phyloP scores from a whole-genome alignment of 1,284 basidiomycete genomes.

The Athelia psychrophila region DNA sequence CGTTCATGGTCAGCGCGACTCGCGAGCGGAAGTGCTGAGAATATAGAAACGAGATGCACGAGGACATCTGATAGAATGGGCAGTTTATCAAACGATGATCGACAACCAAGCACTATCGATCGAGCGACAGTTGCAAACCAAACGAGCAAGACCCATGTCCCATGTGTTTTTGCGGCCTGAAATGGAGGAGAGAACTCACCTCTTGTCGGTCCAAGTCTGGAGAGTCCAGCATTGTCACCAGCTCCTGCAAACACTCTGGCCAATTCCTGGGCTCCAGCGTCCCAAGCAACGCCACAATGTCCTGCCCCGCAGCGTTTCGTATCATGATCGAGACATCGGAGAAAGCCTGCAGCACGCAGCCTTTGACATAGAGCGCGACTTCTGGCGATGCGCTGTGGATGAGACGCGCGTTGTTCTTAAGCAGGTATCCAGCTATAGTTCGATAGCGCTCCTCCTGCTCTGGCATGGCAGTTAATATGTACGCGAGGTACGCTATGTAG shows the following conservation, averaged over 20 bases:
- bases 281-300: conserved; percentile 84
- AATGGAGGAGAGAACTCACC: conserved; percentile 49
- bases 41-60: not conserved
- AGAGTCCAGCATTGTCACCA: conserved; percentile 78
- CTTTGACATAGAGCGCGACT: conserved; percentile 80
- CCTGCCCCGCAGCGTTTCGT: conserved; percentile 88
- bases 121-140: no score
- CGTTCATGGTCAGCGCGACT: conserved; percentile 10
- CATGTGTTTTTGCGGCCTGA: no score
- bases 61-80: no score
- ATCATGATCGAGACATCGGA: conserved; percentile 81
- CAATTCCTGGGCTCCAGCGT: conserved; percentile 86
- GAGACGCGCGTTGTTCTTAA: conserved; percentile 91
- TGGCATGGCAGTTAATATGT: conserved; percentile 82
- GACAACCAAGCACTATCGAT: no score
- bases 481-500: conserved; percentile 95
- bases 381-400: conserved; percentile 66
- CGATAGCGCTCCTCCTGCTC: conserved; percentile 89
- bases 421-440: conserved; percentile 92
- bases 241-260: conserved; percentile 87
- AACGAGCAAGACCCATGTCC: no score
- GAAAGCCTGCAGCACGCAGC: conserved; percentile 79
- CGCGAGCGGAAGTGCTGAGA: not conserved
- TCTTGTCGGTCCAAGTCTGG: conserved; percentile 76
- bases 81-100: no score